Base-by-base conservation (phyloP, 495 filamentous ascomycete species). In the Cladorrhinum samala region DNA sequence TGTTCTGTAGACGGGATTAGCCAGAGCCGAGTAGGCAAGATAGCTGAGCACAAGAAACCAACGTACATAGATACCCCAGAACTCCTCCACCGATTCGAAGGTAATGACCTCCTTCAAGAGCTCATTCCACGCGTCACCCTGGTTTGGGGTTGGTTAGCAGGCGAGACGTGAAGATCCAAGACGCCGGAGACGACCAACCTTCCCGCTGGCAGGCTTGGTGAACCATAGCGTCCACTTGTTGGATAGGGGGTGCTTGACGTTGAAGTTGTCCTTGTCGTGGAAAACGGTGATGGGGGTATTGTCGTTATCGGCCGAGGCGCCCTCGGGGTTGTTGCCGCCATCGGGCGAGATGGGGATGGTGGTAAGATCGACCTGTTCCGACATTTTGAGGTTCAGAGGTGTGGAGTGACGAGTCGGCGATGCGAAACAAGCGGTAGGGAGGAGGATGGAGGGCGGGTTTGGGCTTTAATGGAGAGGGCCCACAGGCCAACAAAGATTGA, bases 51-150 rank as follows among this genome's bases (percentile, higher is more conserved):
- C 52, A 17, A 30, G 27, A 20, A 23, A 3, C 41, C 49, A 39
- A 77, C 93, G 66, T 83, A 97, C 93, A 68, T 99, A 96, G 64
- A 97, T 86, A 49, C 93, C 93, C 93, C 93, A 99, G 77, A 99
- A 99, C 70, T 99, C 94, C 71, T 99, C 93, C 2, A 99, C 93
- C 11, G 91, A 95, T 75, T 92, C 89, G 63, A 99, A 96, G 37
- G 88, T 95, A 58, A 99, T 95, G 53, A 99, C 92, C 68, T 97
- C 89, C 75, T 99, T 99, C 36, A 99, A 74, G 43, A 96, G 74
- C 65, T 99, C 93, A 51, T 92, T 95, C 93, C 93, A 99, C 79
- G 96, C 96, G 68, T 96, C 88, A 62, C 88, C 91, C 89, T 94
- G 58, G 50, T n/a, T n/a, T 7, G 38, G 33, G 38, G 13, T 27